phyloP scores from a whole-genome alignment of 345 rosid species.

The Brassica napus region Da-Ae NC_063437.1:16973501-16974000 shows the following conservation, averaged over 20 bases:
- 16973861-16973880: constrained; percentile 31
- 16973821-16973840: neutral
- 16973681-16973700: neutral
- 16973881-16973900: constrained; percentile 11
- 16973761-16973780: constrained; percentile 25
- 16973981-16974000: neutral
- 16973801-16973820: constrained; percentile 8
- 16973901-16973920: constrained; percentile 20
- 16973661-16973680: neutral
- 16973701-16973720: neutral
- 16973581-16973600: constrained; percentile 25
- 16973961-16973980: neutral
- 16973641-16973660: neutral
- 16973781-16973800: neutral
- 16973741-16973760: constrained; percentile 9
- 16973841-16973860: constrained; percentile 21
- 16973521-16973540: constrained; percentile 30
- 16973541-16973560: neutral
- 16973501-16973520: constrained; percentile 4
- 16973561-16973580: neutral
- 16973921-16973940: constrained; percentile 42
- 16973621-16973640: constrained; percentile 6
- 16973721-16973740: too few relatives aligned
- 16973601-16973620: constrained; percentile 9
- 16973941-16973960: constrained; percentile 38